Percentiles rank a stretch among this genome's conserved stretches.
These are phyloP conservation scores for Zanthoxylum bungeanum DNA, from an alignment of 345 rosid species.

Conservation along the genomic window DNA sequence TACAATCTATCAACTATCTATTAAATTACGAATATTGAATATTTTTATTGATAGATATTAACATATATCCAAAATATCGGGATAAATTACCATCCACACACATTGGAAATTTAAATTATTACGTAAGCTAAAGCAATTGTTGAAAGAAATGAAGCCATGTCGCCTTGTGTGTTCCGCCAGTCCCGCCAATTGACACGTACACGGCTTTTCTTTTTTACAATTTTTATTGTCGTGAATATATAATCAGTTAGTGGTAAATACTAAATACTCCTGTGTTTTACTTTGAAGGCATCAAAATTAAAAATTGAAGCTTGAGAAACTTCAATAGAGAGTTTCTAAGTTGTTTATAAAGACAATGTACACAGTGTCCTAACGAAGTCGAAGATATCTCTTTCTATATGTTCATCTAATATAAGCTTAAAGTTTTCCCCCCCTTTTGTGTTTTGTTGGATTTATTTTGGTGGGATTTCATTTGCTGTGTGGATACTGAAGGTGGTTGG, in stretches of 20 bases:
- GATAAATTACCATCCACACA: too few species aligned
- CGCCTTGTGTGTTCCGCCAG: constrained; percentile 27
- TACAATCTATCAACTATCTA: too few species aligned
- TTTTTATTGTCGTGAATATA: neutral
- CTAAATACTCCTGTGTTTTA: neutral
- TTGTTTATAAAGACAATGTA: neutral
- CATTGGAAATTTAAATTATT: too few species aligned
- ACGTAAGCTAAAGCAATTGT: neutral
- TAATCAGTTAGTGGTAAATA: neutral
- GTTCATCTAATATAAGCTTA: constrained; percentile 9
- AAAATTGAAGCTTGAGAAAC: neutral
- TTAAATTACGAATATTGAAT: too few species aligned
- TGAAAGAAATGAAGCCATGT: neutral
- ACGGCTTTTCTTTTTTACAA: neutral
- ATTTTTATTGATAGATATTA: too few species aligned
- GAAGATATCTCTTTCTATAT: constrained; percentile 21
- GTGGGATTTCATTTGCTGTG: constrained; percentile 15
- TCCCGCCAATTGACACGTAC: constrained; percentile 28
- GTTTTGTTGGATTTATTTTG: constrained; percentile 1
- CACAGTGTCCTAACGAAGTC: constrained; percentile 18
- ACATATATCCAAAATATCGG: too few species aligned
- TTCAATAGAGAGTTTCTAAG: neutral
- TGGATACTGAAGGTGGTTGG: constrained; percentile 1
- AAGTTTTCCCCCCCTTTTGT: neutral
- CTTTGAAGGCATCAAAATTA: neutral